phyloP scores from a whole-genome alignment of 306 rosid genomes.

The Medicago ruthenica region DNA sequence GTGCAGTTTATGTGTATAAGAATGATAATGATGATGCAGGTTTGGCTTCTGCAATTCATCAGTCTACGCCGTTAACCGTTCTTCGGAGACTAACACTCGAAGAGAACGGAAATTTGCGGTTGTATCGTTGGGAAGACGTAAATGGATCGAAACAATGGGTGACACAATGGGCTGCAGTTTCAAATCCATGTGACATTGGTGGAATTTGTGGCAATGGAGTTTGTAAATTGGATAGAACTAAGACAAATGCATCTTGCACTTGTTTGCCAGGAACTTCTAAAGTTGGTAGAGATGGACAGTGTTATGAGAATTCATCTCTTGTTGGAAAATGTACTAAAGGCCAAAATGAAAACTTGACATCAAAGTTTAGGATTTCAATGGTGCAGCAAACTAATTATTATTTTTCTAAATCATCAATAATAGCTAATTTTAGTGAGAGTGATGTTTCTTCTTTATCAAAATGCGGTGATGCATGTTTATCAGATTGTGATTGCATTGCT shows the following conservation, averaged over 20 bases:
- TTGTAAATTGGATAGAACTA: slow-evolving; percentile 69
- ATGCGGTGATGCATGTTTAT: slow-evolving; percentile 88
- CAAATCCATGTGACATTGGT: slow-evolving; percentile 89
- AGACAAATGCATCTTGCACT: slow-evolving; percentile 78
- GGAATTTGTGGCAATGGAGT: slow-evolving; percentile 93
- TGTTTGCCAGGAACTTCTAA: slow-evolving; percentile 80
- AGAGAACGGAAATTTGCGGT: slow-evolving; percentile 73
- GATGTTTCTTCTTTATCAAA: slow-evolving; percentile 65
- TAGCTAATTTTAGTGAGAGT: slow-evolving; percentile 88
- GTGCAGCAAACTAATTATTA: slow-evolving; percentile 87
- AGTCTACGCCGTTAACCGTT: slow-evolving; percentile 48
- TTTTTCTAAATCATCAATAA: slow-evolving; percentile 71
- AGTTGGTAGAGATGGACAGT: slow-evolving; percentile 58
- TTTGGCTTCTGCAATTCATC: slow-evolving; percentile 59
- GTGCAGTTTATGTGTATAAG: slow-evolving; percentile 86
- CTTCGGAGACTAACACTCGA: slow-evolving; percentile 73
- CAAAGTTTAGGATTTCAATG: slow-evolving; percentile 57
- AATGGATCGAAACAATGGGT: slow-evolving; percentile 93
- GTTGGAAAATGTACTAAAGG: slow-evolving; percentile 63
- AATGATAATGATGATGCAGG: slow-evolving; percentile 76
- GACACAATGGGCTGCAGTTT: slow-evolving; percentile 93
- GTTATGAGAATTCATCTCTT: slow-evolving; percentile 74
- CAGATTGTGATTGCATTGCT: slow-evolving; percentile 90
- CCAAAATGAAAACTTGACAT: slow-evolving; percentile 41
- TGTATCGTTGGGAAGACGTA: slow-evolving; percentile 84